Evolutionary conservation across 345 rosid species (phyloP).

Genomic region (Eucalyptus decipiens): DNA sequence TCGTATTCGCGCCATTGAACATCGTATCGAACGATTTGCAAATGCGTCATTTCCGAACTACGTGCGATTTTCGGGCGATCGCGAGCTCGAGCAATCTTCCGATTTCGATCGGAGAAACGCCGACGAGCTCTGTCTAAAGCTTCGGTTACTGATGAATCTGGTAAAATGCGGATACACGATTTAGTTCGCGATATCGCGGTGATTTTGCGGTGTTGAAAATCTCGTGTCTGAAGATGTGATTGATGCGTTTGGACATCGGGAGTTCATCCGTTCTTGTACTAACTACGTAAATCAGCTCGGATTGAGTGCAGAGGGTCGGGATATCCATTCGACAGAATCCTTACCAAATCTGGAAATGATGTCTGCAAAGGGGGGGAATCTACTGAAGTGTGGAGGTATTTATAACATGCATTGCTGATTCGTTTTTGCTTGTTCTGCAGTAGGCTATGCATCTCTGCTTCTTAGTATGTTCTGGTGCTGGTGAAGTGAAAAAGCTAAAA

Average conservation of each 20-base stretch:
- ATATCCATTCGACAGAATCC: neutral
- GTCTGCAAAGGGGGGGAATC: neutral
- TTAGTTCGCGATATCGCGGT: neutral
- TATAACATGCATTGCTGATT: neutral
- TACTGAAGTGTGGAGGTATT: neutral
- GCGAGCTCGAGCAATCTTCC: neutral
- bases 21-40: neutral
- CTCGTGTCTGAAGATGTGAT: neutral
- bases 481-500: neutral
- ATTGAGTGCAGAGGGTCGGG: neutral
- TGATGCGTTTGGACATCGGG: neutral
- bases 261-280: neutral
- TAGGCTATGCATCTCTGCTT: neutral
- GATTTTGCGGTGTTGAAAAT: neutral
- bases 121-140: neutral
- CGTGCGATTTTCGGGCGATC: neutral
- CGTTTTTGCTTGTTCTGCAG: neutral
- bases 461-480: neutral
- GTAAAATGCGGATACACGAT: neutral
- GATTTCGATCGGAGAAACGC: neutral
- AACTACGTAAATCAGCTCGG: neutral
- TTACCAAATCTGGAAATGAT: neutral
- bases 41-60: neutral
- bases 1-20: neutral
- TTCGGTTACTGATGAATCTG: neutral